phyloP scores from a whole-genome alignment of 1,139 yeast species.

The Candida sanyaensis region DNA sequence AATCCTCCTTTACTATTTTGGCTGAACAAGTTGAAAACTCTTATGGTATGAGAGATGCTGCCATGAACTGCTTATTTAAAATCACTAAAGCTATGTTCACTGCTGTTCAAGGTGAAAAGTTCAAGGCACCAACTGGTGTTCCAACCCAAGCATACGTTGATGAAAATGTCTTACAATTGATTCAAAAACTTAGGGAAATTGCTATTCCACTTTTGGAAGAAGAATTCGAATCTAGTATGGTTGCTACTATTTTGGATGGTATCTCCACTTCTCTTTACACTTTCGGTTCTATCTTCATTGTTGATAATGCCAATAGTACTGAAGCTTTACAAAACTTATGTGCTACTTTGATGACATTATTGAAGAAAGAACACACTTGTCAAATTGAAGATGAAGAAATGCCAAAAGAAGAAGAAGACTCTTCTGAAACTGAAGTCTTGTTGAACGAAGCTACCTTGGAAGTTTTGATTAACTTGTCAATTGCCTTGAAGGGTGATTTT shows the following conservation, averaged over 20 bases:
- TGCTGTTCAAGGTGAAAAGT: conserved; percentile 50
- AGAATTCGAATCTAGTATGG: conserved; percentile 83
- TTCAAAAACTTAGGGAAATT: conserved; percentile 65
- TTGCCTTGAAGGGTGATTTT: conserved; percentile 76
- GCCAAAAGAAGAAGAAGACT: conserved; percentile 63
- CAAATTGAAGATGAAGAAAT: conserved; percentile 60
- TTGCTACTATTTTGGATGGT: conserved; percentile 75
- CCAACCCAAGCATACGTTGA: conserved; percentile 65
- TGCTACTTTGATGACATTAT: conserved; percentile 65
- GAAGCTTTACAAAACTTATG: conserved; percentile 66
- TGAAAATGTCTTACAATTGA: conserved; percentile 57
- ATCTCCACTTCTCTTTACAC: conserved; percentile 67
- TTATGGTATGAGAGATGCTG: conserved; percentile 89
- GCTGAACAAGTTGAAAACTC: conserved; percentile 80
- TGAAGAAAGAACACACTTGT: conserved; percentile 81
- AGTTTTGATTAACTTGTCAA: conserved; percentile 74
- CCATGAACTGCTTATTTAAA: conserved; percentile 81
- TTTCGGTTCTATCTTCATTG: conserved; percentile 74
- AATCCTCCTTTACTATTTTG: conserved; percentile 65
- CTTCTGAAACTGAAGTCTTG: conserved; percentile 86
- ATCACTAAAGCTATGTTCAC: conserved; percentile 73
- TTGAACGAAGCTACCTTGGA: conserved; percentile 85
- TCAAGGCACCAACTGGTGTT: conserved; percentile 71
- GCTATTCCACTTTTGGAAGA: conserved; percentile 66
- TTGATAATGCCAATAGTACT: conserved; percentile 59